Percentiles rank a stretch among this genome's conserved stretches.
Conservation (phyloP, 352 stramenopile genomes). For the Pythium biforme region DNA sequence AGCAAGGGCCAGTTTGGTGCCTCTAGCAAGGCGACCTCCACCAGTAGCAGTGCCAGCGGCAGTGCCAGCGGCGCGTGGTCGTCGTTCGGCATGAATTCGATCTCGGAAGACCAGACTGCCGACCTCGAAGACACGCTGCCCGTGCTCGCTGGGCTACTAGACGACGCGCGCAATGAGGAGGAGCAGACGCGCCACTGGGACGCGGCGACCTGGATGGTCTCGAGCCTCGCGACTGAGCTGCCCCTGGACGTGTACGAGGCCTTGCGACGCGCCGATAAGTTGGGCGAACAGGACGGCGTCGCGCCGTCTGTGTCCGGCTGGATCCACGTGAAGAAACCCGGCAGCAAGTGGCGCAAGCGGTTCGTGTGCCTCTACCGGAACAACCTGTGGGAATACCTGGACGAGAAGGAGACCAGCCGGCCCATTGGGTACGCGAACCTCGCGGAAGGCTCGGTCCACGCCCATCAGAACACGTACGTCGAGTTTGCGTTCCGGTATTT, state of each 20-base stretch:
- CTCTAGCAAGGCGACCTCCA: conserved; percentile 12
- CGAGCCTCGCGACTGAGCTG: conserved; percentile 61
- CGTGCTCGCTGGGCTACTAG: conserved; percentile 39
- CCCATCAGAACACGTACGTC: conserved; percentile 43
- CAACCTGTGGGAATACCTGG: conserved; percentile 73
- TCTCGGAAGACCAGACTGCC: conserved; percentile 42
- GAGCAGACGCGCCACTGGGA: conserved; percentile 49
- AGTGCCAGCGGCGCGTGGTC: conserved; percentile 22
- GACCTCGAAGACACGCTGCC: conserved; percentile 49
- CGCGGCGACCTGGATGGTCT: conserved; percentile 59
- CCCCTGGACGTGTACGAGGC: conserved; percentile 59
- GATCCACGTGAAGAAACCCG: conserved; percentile 62
- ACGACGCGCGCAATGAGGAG: conserved; percentile 1
- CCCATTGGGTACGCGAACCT: conserved; percentile 77
- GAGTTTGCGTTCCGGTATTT: conserved; percentile 67
- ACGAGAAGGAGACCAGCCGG: conserved; percentile 54
- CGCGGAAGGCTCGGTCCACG: conserved; percentile 59
- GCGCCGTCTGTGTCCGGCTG: conserved; percentile 40
- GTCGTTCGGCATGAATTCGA: conserved; percentile 73
- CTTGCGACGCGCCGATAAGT: conserved; percentile 37
- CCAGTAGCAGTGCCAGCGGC: not conserved
- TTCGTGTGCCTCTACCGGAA: conserved; percentile 74
- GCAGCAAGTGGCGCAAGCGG: conserved; percentile 63
- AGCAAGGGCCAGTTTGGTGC: conserved; percentile 33
- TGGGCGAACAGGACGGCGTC: conserved; percentile 22